These are phyloP conservation scores for Teratosphaeria pseudoeucalypti DNA, from an alignment of 2,329 filamentous ascomycete genomes.

Conservation along the genomic window DNA sequence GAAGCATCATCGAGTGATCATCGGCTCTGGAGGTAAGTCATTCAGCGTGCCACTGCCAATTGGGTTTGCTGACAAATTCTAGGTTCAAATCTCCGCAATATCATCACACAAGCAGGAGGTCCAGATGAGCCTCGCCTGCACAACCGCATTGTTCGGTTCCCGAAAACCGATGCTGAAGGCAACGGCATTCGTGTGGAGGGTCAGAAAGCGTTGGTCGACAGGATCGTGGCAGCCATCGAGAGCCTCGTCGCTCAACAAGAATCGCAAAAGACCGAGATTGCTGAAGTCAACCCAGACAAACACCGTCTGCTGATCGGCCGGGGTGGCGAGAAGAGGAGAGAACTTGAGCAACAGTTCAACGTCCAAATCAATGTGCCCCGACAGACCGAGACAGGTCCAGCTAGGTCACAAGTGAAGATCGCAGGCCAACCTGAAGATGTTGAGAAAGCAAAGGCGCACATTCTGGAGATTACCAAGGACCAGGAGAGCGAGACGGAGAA, in stretches of 20 bases:
- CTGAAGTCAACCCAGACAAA: slow-evolving; percentile 82
- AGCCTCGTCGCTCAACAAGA: slow-evolving; percentile 73
- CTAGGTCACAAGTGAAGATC: slow-evolving; percentile 76
- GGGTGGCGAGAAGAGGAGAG: slow-evolving; percentile 75
- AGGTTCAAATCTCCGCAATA: slow-evolving; percentile 77
- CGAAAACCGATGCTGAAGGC: slow-evolving; percentile 68
- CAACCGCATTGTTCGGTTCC: slow-evolving; percentile 88
- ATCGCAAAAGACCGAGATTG: slow-evolving; percentile 63
- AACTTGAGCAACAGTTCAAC: slow-evolving; percentile 75
- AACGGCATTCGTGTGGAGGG: slow-evolving; percentile 84
- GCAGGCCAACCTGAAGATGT: slow-evolving; percentile 69
- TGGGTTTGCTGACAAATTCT: slow-evolving; percentile 28
- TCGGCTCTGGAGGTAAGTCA: slow-evolving; percentile 67
- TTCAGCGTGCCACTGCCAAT: slow-evolving; percentile 2
- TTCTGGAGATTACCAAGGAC: slow-evolving; percentile 67
- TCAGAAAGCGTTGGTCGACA: slow-evolving; percentile 71
- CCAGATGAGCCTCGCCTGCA: slow-evolving; percentile 75
- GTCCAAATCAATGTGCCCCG: slow-evolving; percentile 85
- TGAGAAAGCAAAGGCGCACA: slow-evolving; percentile 76
- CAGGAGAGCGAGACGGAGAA: slow-evolving; percentile 81
- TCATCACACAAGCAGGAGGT: slow-evolving; percentile 80
- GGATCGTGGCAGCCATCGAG: slow-evolving; percentile 73
- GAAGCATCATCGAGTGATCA: slow-evolving; percentile 83
- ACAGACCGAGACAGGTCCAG: slow-evolving; percentile 57
- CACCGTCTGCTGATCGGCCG: slow-evolving; percentile 86